Evolutionary conservation across 31 red algal species (phyloP), one percentile per base, ranked within the genome.

Genomic region (Odonthalia washingtoniensis): DNA sequence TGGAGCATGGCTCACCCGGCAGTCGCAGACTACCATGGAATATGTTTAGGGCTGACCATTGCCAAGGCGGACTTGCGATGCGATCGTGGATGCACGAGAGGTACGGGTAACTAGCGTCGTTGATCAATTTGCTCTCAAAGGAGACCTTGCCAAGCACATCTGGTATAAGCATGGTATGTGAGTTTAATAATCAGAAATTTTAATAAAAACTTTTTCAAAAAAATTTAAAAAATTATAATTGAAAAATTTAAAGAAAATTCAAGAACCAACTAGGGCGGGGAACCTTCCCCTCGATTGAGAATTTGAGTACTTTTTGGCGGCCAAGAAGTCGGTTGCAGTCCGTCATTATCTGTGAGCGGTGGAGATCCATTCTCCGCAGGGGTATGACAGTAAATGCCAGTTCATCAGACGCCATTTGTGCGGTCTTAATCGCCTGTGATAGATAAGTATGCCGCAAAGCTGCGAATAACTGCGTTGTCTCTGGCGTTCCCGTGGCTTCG

Each of bases 391-490:
- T 61, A 14, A 17, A 14, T 17, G 52, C 14, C 24, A 24, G 52
- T 24, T 69, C 60, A 27, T 42, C 33, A 28, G 66, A 24, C 18
- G 60, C 80, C 18, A 40, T 34, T 30, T 28, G 26, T 24, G 63
- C 80, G 62, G 61, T 53, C 45, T 85, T 85, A 33, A 85, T n/a
- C 40, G 82, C 82, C 32, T 44, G 3, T n/a, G n/a, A n/a, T n/a
- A n/a, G n/a, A n/a, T n/a, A n/a, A n/a, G n/a, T n/a, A n/a, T n/a
- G n/a, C n/a, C 31, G n/a, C n/a, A n/a, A n/a, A n/a, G n/a, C n/a
- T n/a, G n/a, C 26, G 52, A 81, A 81, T 21, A 81, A 65, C n/a
- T 21, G n/a, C n/a, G n/a, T n/a, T n/a, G n/a, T n/a, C n/a, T n/a
- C n/a, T n/a, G n/a, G n/a, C n/a, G n/a, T n/a, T 0, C 36, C 57